Conservation (phyloP, 805 yeast species). For the Saccharomyces kudriavzevii region DNA sequence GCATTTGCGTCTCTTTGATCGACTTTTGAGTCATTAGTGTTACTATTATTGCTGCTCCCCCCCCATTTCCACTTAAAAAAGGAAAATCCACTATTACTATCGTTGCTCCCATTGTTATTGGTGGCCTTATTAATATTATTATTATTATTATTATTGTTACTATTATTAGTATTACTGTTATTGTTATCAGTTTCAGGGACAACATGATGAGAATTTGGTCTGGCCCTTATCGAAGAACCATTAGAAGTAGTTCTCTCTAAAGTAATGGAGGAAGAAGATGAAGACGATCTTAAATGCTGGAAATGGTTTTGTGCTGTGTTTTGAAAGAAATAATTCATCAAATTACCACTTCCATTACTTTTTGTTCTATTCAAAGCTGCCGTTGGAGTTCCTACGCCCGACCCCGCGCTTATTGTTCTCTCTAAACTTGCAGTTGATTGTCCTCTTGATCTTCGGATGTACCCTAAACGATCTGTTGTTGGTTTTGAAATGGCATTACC, state of each 20-base stretch:
- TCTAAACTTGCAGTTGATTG: not conserved
- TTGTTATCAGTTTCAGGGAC: slow-evolving; percentile 1
- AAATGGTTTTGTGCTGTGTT: slow-evolving; percentile 9
- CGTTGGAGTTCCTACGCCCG: not conserved
- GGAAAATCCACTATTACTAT: slow-evolving; percentile 29
- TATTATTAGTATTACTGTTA: slow-evolving; percentile 1
- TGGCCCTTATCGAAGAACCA: not conserved
- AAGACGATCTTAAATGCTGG: slow-evolving; percentile 2
- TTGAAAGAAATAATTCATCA: not conserved
- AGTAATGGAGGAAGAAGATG: not conserved
- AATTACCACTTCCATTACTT: not conserved
- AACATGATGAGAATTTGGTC: not conserved
- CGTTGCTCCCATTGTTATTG: slow-evolving; percentile 1
- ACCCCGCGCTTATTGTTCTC: not conserved
- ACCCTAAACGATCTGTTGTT: not conserved
- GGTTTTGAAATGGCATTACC: not conserved
- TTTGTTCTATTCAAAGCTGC: not conserved
- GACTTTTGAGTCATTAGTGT: slow-evolving; percentile 7
- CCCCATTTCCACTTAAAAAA: slow-evolving; percentile 37
- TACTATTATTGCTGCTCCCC: slow-evolving; percentile 21
- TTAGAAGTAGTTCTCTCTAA: slow-evolving; percentile 1
- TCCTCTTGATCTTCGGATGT: not conserved
- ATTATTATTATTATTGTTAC: no score
- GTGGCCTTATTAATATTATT: slow-evolving; percentile 1
- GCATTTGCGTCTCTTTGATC: slow-evolving; percentile 5